Evolutionary conservation across 169 alveolate genomes (phyloP).

Genomic region (Plasmodium vivax): DNA sequence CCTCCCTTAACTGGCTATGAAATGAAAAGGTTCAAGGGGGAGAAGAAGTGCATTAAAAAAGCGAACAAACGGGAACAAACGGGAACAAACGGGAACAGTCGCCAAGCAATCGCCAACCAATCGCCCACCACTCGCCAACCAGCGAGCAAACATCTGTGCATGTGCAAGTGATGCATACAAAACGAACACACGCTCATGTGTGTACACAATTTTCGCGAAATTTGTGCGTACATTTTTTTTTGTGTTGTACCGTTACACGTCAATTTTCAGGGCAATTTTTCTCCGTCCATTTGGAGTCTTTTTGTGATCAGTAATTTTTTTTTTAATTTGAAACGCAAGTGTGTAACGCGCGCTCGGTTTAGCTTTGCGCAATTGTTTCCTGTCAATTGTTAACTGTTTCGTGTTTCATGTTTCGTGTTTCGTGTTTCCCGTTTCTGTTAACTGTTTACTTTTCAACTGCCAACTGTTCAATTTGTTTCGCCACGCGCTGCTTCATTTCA

Average conservation of each 20-base stretch:
- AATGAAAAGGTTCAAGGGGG: slow-evolving; percentile 5
- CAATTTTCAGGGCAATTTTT: slow-evolving; percentile 7
- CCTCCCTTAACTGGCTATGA: background rate
- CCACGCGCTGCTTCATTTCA: background rate
- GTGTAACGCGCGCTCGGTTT: background rate
- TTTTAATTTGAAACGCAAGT: background rate
- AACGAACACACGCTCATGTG: background rate
- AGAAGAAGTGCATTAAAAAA: slow-evolving; percentile 35
- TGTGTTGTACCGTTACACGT: slow-evolving; percentile 15
- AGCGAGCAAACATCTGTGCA: background rate
- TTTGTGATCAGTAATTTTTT: background rate
- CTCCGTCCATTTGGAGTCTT: slow-evolving; percentile 3
- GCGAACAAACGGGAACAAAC: background rate
- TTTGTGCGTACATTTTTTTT: background rate
- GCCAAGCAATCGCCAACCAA: no score
- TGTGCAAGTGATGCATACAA: slow-evolving; percentile 13
- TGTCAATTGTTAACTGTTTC: background rate
- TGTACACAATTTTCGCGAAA: background rate
- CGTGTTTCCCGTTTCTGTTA: background rate
- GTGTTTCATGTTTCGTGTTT: background rate
- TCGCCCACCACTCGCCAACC: no score
- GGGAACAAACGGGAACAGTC: background rate
- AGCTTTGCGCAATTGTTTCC: background rate
- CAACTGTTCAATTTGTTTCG: background rate
- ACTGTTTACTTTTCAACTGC: background rate